Percentiles rank a stretch among this genome's conserved stretches.
Conservation (phyloP, 1,284 basidiomycete species). For the Ustilago hordei region DNA sequence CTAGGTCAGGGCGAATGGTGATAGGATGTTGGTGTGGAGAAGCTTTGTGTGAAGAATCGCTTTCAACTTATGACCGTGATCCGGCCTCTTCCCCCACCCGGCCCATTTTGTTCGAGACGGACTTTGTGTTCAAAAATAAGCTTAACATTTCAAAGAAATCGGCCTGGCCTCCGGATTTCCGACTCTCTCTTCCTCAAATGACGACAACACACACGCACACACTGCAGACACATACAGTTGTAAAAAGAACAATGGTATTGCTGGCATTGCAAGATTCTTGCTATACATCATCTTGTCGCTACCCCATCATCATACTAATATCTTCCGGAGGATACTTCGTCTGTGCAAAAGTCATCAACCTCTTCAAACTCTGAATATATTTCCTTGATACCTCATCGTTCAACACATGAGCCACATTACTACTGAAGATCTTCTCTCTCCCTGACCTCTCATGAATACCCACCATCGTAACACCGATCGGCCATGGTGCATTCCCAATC, state of each 20-base stretch:
- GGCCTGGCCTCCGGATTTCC: neutral
- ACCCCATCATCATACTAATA: slow-evolving; percentile 62
- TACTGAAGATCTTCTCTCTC: slow-evolving; percentile 94
- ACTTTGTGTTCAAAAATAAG: neutral
- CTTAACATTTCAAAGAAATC: neutral
- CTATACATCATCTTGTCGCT: neutral
- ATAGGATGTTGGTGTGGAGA: slow-evolving; percentile 15
- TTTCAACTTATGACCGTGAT: slow-evolving; percentile 12
- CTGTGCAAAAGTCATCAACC: slow-evolving; percentile 72
- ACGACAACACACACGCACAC: neutral
- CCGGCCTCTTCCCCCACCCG: slow-evolving; percentile 13
- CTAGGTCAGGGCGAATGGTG: neutral
- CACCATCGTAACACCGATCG: slow-evolving; percentile 99
- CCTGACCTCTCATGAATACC: slow-evolving; percentile 98
- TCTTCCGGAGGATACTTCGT: slow-evolving; percentile 59
- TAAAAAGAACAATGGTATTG: neutral
- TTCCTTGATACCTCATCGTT: slow-evolving; percentile 99
- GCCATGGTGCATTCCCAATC: slow-evolving; percentile 99
- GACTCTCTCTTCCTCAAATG: neutral
- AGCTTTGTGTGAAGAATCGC: slow-evolving; percentile 6
- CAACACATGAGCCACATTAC: slow-evolving; percentile 95
- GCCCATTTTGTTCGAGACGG: neutral
- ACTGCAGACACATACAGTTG: neutral
- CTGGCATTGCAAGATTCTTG: too few species aligned
- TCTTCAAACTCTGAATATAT: slow-evolving; percentile 97